phyloP scores from a whole-genome alignment of 305 asterid species.

The Striga hermonthica region DNA sequence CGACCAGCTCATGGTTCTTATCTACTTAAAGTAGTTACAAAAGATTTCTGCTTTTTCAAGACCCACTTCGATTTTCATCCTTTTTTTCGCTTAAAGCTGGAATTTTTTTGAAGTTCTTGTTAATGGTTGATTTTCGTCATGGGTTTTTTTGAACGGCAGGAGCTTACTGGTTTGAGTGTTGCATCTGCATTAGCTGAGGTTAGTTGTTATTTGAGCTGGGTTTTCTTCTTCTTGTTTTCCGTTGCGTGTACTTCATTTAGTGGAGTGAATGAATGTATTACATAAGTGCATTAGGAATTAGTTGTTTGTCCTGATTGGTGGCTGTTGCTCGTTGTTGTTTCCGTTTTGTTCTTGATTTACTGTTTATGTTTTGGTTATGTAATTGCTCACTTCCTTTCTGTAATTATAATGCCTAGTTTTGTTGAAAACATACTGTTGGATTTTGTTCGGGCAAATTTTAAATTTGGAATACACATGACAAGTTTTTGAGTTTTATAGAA shows the following conservation, averaged over 20 bases:
- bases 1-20: conserved; percentile 83
- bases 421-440: too few relatives aligned
- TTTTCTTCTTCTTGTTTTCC: not conserved
- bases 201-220: not conserved
- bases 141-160: conserved; percentile 46
- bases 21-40: too few relatives aligned
- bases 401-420: too few relatives aligned
- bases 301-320: not conserved
- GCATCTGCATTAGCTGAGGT: conserved; percentile 94
- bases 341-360: too few relatives aligned
- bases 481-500: too few relatives aligned
- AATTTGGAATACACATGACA: too few relatives aligned
- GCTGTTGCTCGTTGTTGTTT: too few relatives aligned
- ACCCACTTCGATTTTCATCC: not conserved
- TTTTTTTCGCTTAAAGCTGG: not conserved
- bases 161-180: conserved; percentile 97
- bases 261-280: not conserved
- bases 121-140: conserved; percentile 5
- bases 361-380: too few relatives aligned
- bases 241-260: not conserved
- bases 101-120: conserved; percentile 13
- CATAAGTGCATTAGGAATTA: not conserved
- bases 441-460: too few relatives aligned
- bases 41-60: too few relatives aligned
- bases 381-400: too few relatives aligned